Percentiles rank a stretch among this genome's conserved stretches.
Evolutionary conservation across 345 rosid species (phyloP).

Genomic region (Eucalyptus grandis): DNA sequence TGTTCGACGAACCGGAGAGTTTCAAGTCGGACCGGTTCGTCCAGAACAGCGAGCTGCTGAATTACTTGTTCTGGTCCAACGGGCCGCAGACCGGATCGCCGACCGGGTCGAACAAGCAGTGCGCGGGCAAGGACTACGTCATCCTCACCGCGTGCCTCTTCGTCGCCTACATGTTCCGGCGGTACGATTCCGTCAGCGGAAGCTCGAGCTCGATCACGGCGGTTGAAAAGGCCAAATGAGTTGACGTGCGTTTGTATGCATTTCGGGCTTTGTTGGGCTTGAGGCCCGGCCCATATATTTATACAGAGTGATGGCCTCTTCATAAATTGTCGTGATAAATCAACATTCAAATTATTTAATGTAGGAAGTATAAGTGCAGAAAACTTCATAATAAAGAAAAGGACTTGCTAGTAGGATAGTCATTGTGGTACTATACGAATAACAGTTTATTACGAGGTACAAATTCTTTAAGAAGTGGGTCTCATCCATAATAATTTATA

Average conservation of each 20-base stretch:
- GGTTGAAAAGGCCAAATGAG: slow-evolving; percentile 18
- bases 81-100: slow-evolving; percentile 83
- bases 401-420: too few species aligned
- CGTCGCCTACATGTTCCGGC: slow-evolving; percentile 43
- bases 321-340: background rate
- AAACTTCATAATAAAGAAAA: too few species aligned
- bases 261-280: background rate
- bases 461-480: too few species aligned
- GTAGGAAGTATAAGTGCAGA: fast-evolving
- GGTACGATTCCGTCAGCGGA: slow-evolving; percentile 50
- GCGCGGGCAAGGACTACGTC: slow-evolving; percentile 68
- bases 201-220: slow-evolving; percentile 37
- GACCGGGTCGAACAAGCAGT: slow-evolving; percentile 57
- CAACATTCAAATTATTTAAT: background rate
- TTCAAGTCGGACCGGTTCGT: slow-evolving; percentile 61
- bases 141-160: slow-evolving; percentile 37
- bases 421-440: too few species aligned
- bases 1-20: slow-evolving; percentile 59
- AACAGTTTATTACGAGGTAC: fast-evolving
- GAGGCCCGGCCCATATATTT: background rate
- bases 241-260: background rate
- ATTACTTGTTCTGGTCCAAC: slow-evolving; percentile 70
- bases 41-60: slow-evolving; percentile 28
- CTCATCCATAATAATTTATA: too few species aligned
- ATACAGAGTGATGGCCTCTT: background rate